Percentiles rank a stretch among this genome's conserved stretches.
phyloP scores from a whole-genome alignment of 1,139 yeast genomes.

The Scheffersomyces titani region DNA sequence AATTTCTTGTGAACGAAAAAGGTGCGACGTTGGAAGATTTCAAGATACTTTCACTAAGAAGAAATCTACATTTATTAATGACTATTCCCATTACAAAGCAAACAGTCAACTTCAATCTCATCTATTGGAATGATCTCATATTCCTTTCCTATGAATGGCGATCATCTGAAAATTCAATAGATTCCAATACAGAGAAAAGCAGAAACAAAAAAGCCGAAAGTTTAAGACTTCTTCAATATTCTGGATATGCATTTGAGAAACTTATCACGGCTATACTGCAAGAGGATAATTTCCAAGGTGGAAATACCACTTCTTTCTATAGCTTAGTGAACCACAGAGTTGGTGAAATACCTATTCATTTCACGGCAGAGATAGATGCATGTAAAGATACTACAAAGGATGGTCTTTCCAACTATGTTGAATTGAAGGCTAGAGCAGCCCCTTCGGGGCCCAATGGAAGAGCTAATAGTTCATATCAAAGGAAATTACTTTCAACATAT shows the following conservation, averaged over 20 bases:
- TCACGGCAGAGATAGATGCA: conserved; percentile 28
- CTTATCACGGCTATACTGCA: conserved; percentile 12
- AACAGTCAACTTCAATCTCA: conserved; percentile 17
- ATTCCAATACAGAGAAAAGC: background rate
- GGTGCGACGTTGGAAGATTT: conserved; percentile 7
- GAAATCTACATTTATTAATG: conserved; percentile 21
- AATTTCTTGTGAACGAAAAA: conserved; percentile 10
- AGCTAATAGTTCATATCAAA: conserved; percentile 6
- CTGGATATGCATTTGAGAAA: conserved; percentile 25
- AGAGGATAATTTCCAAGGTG: conserved; percentile 1
- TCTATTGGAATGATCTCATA: conserved; percentile 21
- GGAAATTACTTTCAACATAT: conserved; percentile 19
- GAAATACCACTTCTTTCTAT: conserved; percentile 13
- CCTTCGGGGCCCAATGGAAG: conserved; percentile 5
- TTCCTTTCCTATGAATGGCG: conserved; percentile 24
- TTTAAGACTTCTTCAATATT: conserved; percentile 16
- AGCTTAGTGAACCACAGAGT: conserved; percentile 17
- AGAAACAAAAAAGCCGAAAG: background rate
- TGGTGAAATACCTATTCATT: conserved; percentile 13
- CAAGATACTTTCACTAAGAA: conserved; percentile 19
- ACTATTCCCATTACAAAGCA: conserved; percentile 19
- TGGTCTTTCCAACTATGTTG: conserved; percentile 19
- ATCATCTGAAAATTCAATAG: conserved; percentile 2
- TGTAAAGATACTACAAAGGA: conserved; percentile 6
- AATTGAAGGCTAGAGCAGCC: conserved; percentile 19